Evolutionary conservation across 371 early-diverging fungal species (phyloP).

Genomic region (Mortierella sp.): DNA sequence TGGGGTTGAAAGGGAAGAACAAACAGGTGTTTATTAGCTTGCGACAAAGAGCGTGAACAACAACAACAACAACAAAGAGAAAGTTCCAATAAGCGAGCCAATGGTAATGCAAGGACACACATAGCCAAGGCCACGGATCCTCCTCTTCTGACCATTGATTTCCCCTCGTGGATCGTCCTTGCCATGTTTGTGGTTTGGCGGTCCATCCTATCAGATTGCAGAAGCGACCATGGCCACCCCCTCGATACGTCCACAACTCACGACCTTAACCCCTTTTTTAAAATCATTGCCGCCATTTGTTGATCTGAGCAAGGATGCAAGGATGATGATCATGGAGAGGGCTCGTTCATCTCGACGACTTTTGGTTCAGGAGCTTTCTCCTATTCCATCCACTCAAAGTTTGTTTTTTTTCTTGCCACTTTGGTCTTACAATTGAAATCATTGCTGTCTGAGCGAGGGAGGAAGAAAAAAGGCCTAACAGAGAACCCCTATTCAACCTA

Average conservation of each 20-base stretch:
- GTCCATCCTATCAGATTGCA: constrained; percentile 16
- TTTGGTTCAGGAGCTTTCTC: not conserved
- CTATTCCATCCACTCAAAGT: not conserved
- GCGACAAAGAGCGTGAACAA: not conserved
- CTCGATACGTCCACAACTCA: not conserved
- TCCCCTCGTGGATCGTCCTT: constrained; percentile 13
- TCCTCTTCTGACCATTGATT: constrained; percentile 5
- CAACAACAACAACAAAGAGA: not conserved
- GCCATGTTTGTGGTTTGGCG: constrained; percentile 1
- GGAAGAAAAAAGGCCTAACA: not conserved
- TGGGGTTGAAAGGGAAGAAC: not conserved
- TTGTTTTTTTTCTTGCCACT: not conserved
- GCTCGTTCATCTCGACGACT: constrained; percentile 3
- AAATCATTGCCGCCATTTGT: not conserved
- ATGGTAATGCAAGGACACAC: not conserved
- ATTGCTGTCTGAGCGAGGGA: not conserved
- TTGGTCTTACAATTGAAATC: not conserved
- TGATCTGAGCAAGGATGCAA: not conserved
- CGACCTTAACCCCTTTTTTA: not conserved
- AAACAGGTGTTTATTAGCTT: constrained; percentile 2
- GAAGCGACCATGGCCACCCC: constrained; percentile 12
- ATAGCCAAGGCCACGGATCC: no score
- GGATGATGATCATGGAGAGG: not conserved
- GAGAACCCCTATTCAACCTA: not conserved
- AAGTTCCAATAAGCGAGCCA: not conserved